Percentiles rank a stretch among this genome's conserved stretches.
Conservation (phyloP, 1,139 yeast genomes). For the Nadsonia commutata region DNA sequence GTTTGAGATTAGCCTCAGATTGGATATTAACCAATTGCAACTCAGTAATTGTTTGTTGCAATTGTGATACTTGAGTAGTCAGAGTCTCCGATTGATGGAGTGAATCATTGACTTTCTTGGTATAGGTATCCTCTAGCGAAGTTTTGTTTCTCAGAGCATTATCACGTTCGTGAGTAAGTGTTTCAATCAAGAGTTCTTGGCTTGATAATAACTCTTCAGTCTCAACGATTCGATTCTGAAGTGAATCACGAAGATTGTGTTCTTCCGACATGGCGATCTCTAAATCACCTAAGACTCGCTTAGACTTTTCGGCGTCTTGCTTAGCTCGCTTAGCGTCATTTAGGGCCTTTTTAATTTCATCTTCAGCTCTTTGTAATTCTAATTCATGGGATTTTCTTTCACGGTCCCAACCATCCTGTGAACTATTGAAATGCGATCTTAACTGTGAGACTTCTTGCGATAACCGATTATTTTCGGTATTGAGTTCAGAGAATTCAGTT, state of each 20-base stretch:
- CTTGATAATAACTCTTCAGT: conserved; percentile 26
- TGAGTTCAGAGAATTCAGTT: conserved; percentile 40
- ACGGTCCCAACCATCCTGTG: conserved; percentile 29
- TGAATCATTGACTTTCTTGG: conserved; percentile 6
- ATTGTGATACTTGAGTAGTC: conserved; percentile 14
- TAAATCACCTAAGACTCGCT: conserved; percentile 28
- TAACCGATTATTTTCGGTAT: conserved; percentile 52
- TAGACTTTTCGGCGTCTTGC: conserved; percentile 24
- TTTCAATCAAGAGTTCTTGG: conserved; percentile 17
- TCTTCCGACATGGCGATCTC: conserved; percentile 23
- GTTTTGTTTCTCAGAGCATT: conserved; percentile 8
- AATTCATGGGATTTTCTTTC: conserved; percentile 27
- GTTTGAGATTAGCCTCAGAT: background rate
- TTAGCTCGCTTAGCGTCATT: conserved; percentile 1
- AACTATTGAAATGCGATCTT: conserved; percentile 33
- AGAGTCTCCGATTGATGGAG: conserved; percentile 10
- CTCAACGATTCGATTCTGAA: conserved; percentile 29
- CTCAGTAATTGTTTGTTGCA: background rate
- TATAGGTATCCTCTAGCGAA: conserved; percentile 13
- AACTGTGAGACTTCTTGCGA: conserved; percentile 34
- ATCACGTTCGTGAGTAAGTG: conserved; percentile 15
- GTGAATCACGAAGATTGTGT: conserved; percentile 17
- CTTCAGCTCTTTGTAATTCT: conserved; percentile 11
- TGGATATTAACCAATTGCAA: background rate
- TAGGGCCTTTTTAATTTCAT: background rate